Percentiles rank a stretch among this genome's conserved stretches.
Conservation (phyloP, 1,284 basidiomycete genomes). For the Ustilago trichophora region DNA sequence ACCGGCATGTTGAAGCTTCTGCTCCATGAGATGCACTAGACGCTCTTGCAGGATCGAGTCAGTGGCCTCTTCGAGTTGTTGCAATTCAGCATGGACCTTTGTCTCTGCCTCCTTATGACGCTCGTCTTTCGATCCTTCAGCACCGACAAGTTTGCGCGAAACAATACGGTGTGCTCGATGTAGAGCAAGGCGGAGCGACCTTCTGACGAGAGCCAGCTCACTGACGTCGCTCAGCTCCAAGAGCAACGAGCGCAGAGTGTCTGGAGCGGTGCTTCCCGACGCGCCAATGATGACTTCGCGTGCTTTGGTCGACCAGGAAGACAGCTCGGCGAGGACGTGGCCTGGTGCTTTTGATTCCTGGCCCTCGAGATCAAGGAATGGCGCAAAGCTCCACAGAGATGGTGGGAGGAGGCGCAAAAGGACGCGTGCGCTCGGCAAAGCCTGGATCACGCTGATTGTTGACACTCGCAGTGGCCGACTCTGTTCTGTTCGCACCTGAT, state of each 20-base stretch:
- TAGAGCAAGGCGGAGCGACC: conserved; percentile 16
- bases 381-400: conserved; percentile 21
- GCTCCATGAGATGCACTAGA: conserved; percentile 16
- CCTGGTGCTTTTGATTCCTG: not conserved
- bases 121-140: not conserved
- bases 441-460: conserved; percentile 21
- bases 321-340: conserved; percentile 6
- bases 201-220: conserved; percentile 19
- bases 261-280: conserved; percentile 2
- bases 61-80: conserved; percentile 16
- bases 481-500: not conserved
- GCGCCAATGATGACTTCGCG: conserved; percentile 20
- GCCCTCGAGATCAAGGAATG: conserved; percentile 16
- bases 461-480: conserved; percentile 18
- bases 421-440: conserved; percentile 32
- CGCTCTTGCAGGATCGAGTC: conserved; percentile 25
- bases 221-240: conserved; percentile 20
- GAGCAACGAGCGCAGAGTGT: conserved; percentile 15
- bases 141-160: conserved; percentile 9
- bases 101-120: conserved; percentile 1
- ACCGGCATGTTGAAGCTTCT: conserved; percentile 17
- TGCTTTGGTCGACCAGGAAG: conserved; percentile 27
- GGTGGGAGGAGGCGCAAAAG: conserved; percentile 37
- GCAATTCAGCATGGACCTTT: conserved; percentile 14
- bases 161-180: conserved; percentile 24